Conservation (phyloP, 2,329 filamentous ascomycete species). For the Chrysoporthe puriensis region DNA sequence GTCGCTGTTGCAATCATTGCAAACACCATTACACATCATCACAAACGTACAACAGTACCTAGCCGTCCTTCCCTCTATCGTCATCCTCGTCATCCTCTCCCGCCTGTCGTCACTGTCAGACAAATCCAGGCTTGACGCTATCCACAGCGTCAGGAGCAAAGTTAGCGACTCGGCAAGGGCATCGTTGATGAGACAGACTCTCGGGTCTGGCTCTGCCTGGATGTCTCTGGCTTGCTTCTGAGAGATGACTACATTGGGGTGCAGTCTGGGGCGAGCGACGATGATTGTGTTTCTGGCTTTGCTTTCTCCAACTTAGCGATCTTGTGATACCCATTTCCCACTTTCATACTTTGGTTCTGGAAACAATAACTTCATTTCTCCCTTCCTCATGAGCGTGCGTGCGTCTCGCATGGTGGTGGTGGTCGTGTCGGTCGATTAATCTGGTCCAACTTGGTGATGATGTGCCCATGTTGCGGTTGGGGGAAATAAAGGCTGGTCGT, state of each 20-base stretch:
- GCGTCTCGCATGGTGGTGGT: neutral
- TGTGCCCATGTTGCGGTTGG: neutral
- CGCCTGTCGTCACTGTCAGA: slow-evolving; percentile 5
- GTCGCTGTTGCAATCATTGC: slow-evolving; percentile 19
- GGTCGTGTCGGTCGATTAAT: neutral
- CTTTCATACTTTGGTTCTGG: slow-evolving; percentile 13
- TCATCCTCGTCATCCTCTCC: slow-evolving; percentile 17
- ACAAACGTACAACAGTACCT: neutral
- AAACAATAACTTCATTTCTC: slow-evolving; percentile 30
- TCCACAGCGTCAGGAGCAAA: slow-evolving; percentile 10
- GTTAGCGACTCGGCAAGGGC: neutral
- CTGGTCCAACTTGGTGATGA: neutral
- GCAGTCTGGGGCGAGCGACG: neutral
- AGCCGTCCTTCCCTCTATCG: neutral
- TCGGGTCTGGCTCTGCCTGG: neutral
- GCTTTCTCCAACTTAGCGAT: slow-evolving; percentile 10
- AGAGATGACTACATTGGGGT: neutral
- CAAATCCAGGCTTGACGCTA: slow-evolving; percentile 1
- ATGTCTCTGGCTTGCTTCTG: slow-evolving; percentile 17
- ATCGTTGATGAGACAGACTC: neutral
- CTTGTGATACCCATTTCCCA: slow-evolving; percentile 25
- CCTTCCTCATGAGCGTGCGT: slow-evolving; percentile 9
- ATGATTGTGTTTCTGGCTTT: slow-evolving; percentile 10
- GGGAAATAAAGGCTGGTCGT: slow-evolving; percentile 17
- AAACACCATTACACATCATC: slow-evolving; percentile 17